Evolutionary conservation across 148 eudicot species (phyloP).

Genomic region (Simmondsia chinensis): DNA sequence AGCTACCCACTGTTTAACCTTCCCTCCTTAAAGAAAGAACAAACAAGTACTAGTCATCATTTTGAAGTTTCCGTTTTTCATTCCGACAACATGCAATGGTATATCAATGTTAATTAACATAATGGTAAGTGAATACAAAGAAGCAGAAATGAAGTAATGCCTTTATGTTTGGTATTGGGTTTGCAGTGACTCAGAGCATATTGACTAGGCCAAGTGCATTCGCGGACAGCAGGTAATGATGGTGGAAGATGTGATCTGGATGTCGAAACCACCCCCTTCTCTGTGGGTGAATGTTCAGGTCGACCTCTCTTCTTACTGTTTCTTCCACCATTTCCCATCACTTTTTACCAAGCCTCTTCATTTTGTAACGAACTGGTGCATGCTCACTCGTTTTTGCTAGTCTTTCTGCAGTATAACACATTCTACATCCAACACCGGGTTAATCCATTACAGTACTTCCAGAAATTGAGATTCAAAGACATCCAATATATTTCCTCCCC

Average conservation of each 20-base stretch:
- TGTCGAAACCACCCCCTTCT: conserved; percentile 18
- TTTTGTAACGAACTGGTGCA: too few relatives aligned
- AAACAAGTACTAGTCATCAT: too few relatives aligned
- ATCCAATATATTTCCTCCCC: conserved; percentile 77
- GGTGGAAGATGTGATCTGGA: conserved; percentile 20
- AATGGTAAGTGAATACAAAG: too few relatives aligned
- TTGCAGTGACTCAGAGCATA: conserved; percentile 58
- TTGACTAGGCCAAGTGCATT: conserved; percentile 36
- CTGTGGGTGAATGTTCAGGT: conserved; percentile 95
- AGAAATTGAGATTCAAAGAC: conserved; percentile 5
- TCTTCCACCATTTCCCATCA: too few relatives aligned
- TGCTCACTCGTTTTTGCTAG: too few relatives aligned
- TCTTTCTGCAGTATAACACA: conserved; percentile 46
- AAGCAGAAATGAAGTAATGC: not conserved
- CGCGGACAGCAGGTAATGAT: conserved; percentile 15
- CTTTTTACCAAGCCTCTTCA: too few relatives aligned
- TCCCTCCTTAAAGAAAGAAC: too few relatives aligned
- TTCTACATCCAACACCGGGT: conserved; percentile 56
- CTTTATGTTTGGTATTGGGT: not conserved
- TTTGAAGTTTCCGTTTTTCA: too few relatives aligned
- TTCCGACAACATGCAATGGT: too few relatives aligned
- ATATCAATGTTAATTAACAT: too few relatives aligned
- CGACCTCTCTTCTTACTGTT: too few relatives aligned
- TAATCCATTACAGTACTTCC: conserved; percentile 26
- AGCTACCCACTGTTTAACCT: too few relatives aligned